These are phyloP conservation scores for Bonia amplexicaulis DNA, from an alignment of 176 grass and related monocot genomes.

Conservation along the genomic window DNA sequence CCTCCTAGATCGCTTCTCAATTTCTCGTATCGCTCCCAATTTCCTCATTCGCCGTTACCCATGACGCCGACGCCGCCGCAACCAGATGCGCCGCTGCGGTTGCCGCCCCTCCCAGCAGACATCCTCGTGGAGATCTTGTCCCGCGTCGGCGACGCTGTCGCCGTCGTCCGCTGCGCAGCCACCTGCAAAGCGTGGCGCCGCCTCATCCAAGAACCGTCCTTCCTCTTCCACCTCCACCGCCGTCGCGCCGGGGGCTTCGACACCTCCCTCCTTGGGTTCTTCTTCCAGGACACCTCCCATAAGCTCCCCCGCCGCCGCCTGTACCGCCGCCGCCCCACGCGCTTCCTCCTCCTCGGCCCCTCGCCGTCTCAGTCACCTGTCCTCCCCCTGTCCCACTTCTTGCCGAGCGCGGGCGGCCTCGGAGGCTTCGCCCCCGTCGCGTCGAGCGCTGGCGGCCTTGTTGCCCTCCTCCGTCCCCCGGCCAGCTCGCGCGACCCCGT, in stretches of 20 bases:
- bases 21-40: background rate
- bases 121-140: constrained; percentile 4
- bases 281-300: constrained; percentile 29
- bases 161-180: constrained; percentile 28
- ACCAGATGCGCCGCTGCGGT: background rate
- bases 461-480: background rate
- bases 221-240: background rate
- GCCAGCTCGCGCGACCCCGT: background rate
- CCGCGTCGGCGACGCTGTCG: background rate
- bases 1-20: no score
- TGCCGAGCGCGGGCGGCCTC: background rate
- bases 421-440: background rate
- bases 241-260: background rate
- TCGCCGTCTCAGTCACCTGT: background rate
- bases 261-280: background rate
- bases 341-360: constrained; percentile 21
- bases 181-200: constrained; percentile 29
- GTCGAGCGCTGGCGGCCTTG: background rate
- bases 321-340: constrained; percentile 27
- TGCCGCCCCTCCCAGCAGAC: background rate
- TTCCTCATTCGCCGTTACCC: background rate
- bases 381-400: constrained; percentile 18
- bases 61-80: background rate
- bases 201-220: constrained; percentile 18
- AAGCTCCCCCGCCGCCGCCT: constrained; percentile 7